A percentile compares a stretch with the other conserved stretches of the same genome.
Evolutionary conservation across 768 basidiomycete genomes (phyloP).

Genomic region (Terana coerulea): DNA sequence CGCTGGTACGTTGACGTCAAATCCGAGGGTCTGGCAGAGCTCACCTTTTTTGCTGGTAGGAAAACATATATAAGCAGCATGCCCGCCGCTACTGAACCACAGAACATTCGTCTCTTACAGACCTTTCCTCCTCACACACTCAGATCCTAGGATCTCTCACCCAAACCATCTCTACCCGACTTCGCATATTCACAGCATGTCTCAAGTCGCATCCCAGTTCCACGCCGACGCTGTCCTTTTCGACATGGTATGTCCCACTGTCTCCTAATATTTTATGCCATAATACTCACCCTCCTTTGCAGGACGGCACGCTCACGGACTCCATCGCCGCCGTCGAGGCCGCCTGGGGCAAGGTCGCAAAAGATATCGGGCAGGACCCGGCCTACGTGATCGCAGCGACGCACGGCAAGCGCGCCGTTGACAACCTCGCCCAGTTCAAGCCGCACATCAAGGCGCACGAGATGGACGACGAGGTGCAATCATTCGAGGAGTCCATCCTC

Average conservation of each 20-base stretch:
- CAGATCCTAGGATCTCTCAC: too few relatives aligned
- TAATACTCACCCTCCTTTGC: slow-evolving; percentile 13
- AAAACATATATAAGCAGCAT: too few relatives aligned
- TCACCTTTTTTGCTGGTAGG: too few relatives aligned
- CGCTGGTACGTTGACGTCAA: too few relatives aligned
- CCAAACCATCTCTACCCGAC: too few relatives aligned
- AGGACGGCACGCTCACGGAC: slow-evolving; percentile 73
- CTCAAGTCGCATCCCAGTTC: too few relatives aligned
- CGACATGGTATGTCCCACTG: slow-evolving; percentile 58
- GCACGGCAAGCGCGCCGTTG: slow-evolving; percentile 76
- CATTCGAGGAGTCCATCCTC: slow-evolving; percentile 63
- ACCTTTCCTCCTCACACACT: too few relatives aligned
- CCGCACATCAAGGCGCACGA: slow-evolving; percentile 51
- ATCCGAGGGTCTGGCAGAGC: too few relatives aligned
- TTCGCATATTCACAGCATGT: too few relatives aligned
- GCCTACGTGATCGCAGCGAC: slow-evolving; percentile 66
- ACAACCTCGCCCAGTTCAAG: slow-evolving; percentile 64
- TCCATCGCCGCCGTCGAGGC: slow-evolving; percentile 72
- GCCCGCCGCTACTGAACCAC: too few relatives aligned
- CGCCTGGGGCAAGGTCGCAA: slow-evolving; percentile 71
- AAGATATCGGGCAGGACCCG: slow-evolving; percentile 65
- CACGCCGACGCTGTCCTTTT: slow-evolving; percentile 58
- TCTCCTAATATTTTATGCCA: too few relatives aligned
- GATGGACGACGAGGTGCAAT: slow-evolving; percentile 54
- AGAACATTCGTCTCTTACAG: too few relatives aligned